Base-by-base conservation (phyloP, 2,329 filamentous ascomycete species). In the Bisporella sp. region DNA sequence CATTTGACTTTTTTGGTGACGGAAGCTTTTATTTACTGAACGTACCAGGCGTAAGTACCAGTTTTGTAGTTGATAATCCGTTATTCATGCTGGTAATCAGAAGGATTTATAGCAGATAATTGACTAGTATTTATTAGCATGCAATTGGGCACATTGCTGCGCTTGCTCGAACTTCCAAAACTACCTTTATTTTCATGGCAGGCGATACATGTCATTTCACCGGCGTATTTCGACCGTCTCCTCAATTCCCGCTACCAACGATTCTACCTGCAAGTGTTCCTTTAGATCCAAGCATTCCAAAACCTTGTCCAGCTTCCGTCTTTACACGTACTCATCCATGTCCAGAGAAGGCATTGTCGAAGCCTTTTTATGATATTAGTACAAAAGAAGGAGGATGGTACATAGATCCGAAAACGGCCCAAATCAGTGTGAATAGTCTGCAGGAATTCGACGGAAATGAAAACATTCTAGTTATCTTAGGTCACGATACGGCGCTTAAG, bases 1-100 rank as follows among this genome's bases (percentile, higher is more conserved):
- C 74, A 1, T 60, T 66, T 31, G 77, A 81, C 57, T 79, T 71
- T 58, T 81, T 78, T 48, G 70, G 70, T 4, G 77, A 81, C 57
- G 77, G 76, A 0, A 71, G 66, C 13, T 77, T 81, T 54, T 79
- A 78, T 57, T 65, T 81, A 1, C 66, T 81, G 31, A 67, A 77
- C 55, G 69, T 71, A 1, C 75, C 75, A 0, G 78, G 78, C 2
- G 21, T 21, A 21, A 21, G 21, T 21, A 21, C 21, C 21, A 21
- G 21, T 21, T 21, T 21, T 21, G 21, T 21, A 21, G 21, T 3
- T 21, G 3, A 21, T 21, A 21, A 21, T 21, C 21, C 21, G 21
- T 21, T 21, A 3, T 21, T 21, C 21, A 21, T 21, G 21, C 21
- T 2, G 21, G 3, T 21, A 3, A 21, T 21, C 21, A 21, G 21